Base-by-base conservation (phyloP, 2,329 filamentous ascomycete species). In the Cladophialophora carrionii region DNA sequence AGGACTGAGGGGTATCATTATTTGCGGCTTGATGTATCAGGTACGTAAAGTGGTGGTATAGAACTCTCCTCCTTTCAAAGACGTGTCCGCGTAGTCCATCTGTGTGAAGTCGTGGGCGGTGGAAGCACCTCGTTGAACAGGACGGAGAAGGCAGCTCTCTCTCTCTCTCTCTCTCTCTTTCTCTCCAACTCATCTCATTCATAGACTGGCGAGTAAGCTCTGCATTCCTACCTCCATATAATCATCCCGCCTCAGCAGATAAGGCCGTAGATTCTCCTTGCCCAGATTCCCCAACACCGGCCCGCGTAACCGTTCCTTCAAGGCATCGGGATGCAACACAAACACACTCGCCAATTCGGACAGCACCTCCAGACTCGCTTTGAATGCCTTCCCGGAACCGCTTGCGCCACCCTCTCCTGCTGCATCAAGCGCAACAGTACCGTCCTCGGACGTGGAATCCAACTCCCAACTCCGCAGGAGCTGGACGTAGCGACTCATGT, bases 271-370 rank as follows among this genome's bases (percentile, higher is more conserved):
- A 74, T 91, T 89, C 26, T 85, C 82, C 81, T 88, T 90, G 66
- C 61, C 72, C 65, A 71, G 69, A 80, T 82, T 73, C 8, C 71
- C 70, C n/a, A 71, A 71, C 17, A 70, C 71, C 29, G 71, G 65
- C 17, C 70, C 79, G 41, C 76, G 75, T 57, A 73, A 76, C 64
- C 90, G 84, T 78, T 93, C 90, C 57, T 87, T 82, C 66, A 93
- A 79, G 41, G 90, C 90, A 76, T 93, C 90, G 10, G 89, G 87
- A 1, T 92, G 91, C 73, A 99, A 91, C 69, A 99, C 96, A 76
- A 99, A 99, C 60, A 99, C 80, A 74, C 93, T 97, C 10, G 93
- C 94, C 64, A 99, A 92, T 81, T 99, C 95, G 29, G 92, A 89
- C 66, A 99, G 79, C 53, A 96, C 86, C 79, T 99, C 94, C 70